phyloP scores from a whole-genome alignment of 2,329 filamentous ascomycete genomes.

The Aspergillus fijiensis region DNA sequence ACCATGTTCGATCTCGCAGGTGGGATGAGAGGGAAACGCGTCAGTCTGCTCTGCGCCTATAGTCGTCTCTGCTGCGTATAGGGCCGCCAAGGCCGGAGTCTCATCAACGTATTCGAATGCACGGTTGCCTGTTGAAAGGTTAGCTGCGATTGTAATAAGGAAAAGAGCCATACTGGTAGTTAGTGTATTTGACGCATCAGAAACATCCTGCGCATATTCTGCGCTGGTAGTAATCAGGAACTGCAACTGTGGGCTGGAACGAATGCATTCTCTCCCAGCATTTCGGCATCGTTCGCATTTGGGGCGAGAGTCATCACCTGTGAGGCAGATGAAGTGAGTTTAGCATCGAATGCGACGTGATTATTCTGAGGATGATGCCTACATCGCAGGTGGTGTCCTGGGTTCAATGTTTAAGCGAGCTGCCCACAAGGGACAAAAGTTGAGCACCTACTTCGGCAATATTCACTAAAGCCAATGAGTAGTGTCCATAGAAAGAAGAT shows the following conservation, averaged over 20 bases:
- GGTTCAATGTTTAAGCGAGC: neutral
- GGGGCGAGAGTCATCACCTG: conserved; percentile 11
- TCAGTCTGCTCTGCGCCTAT: neutral
- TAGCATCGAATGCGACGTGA: neutral
- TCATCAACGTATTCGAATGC: conserved; percentile 13
- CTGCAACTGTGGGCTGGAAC: neutral
- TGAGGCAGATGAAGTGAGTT: neutral
- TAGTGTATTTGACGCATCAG: neutral
- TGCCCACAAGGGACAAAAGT: neutral
- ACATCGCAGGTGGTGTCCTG: conserved; percentile 7
- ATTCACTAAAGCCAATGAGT: conserved; percentile 6
- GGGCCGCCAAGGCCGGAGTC: conserved; percentile 9
- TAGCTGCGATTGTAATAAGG: neutral
- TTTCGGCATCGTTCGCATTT: conserved; percentile 14
- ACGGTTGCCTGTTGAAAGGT: neutral
- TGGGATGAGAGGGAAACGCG: neutral
- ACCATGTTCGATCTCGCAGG: neutral
- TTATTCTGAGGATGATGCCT: neutral
- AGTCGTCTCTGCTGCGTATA: neutral
- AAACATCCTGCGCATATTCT: neutral
- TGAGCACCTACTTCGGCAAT: conserved; percentile 18
- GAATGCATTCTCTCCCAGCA: conserved; percentile 10
- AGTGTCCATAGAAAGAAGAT: neutral
- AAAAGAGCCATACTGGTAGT: neutral
- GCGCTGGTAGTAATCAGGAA: conserved; percentile 7